Evolutionary conservation across 2,329 filamentous ascomycete genomes (phyloP).

Genomic region (Venturia carpophila): DNA sequence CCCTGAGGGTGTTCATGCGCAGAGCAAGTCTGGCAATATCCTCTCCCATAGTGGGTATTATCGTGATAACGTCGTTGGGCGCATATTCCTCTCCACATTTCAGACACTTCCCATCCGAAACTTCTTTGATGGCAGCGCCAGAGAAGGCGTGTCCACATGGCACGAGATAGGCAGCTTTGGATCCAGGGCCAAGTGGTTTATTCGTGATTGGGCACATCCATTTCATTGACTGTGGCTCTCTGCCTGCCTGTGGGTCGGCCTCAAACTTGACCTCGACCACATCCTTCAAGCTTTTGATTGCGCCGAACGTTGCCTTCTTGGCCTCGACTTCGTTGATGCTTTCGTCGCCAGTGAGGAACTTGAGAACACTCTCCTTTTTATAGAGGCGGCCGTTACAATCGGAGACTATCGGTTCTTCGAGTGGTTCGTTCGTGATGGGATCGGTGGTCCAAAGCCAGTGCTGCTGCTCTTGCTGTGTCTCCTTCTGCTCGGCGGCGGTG

Average conservation of each 20-base stretch:
- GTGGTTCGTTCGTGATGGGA: constrained; percentile 69
- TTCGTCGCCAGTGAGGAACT: constrained; percentile 49
- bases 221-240: constrained; percentile 40
- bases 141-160: constrained; percentile 95
- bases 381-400: constrained; percentile 80
- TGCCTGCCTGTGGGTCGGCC: constrained; percentile 40
- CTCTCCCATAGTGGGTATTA: constrained; percentile 62
- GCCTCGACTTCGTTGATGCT: constrained; percentile 47
- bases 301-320: constrained; percentile 51
- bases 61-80: constrained; percentile 68
- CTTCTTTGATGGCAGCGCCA: constrained; percentile 74
- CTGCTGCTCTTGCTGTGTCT: constrained; percentile 75
- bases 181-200: constrained; percentile 71
- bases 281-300: constrained; percentile 74
- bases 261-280: constrained; percentile 80
- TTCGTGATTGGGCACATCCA: constrained; percentile 83
- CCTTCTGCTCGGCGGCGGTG: constrained; percentile 80
- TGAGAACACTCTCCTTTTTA: constrained; percentile 86
- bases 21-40: constrained; percentile 62
- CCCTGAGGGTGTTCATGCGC: constrained; percentile 60
- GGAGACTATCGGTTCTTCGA: constrained; percentile 71
- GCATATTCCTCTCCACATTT: constrained; percentile 68
- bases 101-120: constrained; percentile 56
- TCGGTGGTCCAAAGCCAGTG: constrained; percentile 82
- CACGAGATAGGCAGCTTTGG: constrained; percentile 80